phyloP scores from a whole-genome alignment of 2,329 filamentous ascomycete species.

The Fusarium pininemorale region DNA sequence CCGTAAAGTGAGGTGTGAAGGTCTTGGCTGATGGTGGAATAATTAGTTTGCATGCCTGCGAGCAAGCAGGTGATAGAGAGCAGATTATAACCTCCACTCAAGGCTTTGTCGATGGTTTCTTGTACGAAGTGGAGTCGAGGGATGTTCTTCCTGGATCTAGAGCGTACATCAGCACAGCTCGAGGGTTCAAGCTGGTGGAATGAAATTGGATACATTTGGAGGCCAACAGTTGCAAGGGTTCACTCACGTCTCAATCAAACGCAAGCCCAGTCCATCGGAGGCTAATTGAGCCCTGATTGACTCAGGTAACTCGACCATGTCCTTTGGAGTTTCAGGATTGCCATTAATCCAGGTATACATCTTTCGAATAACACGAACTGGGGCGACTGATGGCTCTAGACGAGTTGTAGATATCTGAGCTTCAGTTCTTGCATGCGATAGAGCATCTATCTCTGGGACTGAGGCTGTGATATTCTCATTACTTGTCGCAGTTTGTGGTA shows the following conservation, averaged over 20 bases:
- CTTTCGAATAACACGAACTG: neutral
- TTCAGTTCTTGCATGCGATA: too few relatives aligned
- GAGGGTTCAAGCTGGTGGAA: accelerated
- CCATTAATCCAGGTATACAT: neutral
- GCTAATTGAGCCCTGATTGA: neutral
- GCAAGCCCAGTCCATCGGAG: accelerated
- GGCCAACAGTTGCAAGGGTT: accelerated
- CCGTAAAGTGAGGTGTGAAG: neutral
- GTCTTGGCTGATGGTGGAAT: neutral
- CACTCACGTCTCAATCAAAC: neutral
- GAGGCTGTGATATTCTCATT: too few relatives aligned
- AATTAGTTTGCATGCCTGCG: neutral
- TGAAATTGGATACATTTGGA: too few relatives aligned
- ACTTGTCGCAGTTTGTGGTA: too few relatives aligned
- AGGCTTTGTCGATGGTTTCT: neutral
- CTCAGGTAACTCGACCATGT: neutral
- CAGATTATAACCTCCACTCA: neutral
- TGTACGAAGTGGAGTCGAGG: neutral
- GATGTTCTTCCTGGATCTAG: neutral
- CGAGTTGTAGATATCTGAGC: accelerated
- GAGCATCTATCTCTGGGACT: neutral
- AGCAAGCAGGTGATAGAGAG: neutral
- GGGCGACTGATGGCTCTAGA: neutral
- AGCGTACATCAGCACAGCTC: neutral
- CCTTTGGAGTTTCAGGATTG: neutral